Conservation (phyloP, 1,139 yeast species). For the Kodamaea derodonti region DNA sequence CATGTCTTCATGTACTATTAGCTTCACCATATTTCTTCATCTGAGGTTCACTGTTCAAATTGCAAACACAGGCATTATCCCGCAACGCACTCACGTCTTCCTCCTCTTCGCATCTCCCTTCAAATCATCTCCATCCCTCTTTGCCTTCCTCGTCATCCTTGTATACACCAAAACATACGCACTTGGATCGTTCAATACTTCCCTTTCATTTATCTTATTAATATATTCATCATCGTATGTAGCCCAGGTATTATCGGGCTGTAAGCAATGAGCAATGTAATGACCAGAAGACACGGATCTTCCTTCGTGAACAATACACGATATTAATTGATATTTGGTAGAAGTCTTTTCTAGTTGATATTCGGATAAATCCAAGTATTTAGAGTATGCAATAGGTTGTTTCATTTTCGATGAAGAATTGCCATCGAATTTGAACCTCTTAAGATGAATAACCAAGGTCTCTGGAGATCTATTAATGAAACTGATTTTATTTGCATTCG, state of each 20-base stretch:
- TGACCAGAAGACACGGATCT: slow-evolving; percentile 91
- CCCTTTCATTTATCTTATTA: slow-evolving; percentile 65
- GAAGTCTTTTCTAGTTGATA: slow-evolving; percentile 50
- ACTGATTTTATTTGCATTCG: slow-evolving; percentile 74
- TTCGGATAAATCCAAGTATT: slow-evolving; percentile 66
- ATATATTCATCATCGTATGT: slow-evolving; percentile 92
- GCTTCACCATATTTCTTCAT: too few species aligned
- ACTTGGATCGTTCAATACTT: slow-evolving; percentile 75
- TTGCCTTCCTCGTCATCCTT: slow-evolving; percentile 51
- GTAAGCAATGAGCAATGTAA: slow-evolving; percentile 84
- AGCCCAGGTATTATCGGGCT: slow-evolving; percentile 90
- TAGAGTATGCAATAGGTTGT: slow-evolving; percentile 78
- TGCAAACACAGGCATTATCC: too few species aligned
- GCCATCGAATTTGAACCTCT: slow-evolving; percentile 86
- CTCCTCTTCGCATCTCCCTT: too few species aligned
- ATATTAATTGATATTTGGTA: slow-evolving; percentile 66
- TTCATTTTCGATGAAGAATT: slow-evolving; percentile 76
- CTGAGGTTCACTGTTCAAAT: too few species aligned
- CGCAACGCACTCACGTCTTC: too few species aligned
- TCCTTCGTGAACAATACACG: slow-evolving; percentile 93
- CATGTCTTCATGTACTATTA: too few species aligned
- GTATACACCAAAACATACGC: slow-evolving; percentile 89
- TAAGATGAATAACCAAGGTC: slow-evolving; percentile 78
- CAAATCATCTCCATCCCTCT: too few species aligned
- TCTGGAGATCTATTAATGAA: slow-evolving; percentile 84